Evolutionary conservation across 257 asterid species (phyloP).

Genomic region (Handroanthus guayacan): DNA sequence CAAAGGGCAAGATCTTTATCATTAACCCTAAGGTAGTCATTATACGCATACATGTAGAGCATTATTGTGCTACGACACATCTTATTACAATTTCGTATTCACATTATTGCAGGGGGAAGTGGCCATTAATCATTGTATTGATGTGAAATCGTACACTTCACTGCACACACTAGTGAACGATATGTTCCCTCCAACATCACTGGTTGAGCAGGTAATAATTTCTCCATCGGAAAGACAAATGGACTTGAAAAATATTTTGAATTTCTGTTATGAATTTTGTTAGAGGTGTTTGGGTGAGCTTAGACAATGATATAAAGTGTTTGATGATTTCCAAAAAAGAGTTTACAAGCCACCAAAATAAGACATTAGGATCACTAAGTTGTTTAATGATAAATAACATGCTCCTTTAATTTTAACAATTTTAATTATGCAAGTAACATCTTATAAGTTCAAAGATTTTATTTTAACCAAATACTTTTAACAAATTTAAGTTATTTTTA

Average conservation of each 20-base stretch:
- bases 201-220: conserved; percentile 73
- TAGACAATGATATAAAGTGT: no score
- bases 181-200: conserved; percentile 83
- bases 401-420: no score
- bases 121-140: conserved; percentile 72
- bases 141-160: conserved; percentile 79
- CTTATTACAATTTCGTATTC: neutral
- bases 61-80: no score
- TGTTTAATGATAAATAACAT: no score
- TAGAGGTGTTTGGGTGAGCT: no score
- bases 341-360: no score
- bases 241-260: neutral
- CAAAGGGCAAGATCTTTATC: conserved; percentile 82
- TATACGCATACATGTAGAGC: neutral
- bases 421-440: no score
- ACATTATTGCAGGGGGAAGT: conserved; percentile 72
- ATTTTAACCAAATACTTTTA: no score
- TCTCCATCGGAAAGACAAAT: neutral
- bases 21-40: conserved; percentile 78
- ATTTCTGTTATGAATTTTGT: neutral
- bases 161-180: conserved; percentile 77
- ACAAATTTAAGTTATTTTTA: no score
- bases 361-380: no score
- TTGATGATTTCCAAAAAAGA: no score
- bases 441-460: no score